phyloP scores from a whole-genome alignment of 2,329 filamentous ascomycete species.

The Colletotrichum sp. region DNA sequence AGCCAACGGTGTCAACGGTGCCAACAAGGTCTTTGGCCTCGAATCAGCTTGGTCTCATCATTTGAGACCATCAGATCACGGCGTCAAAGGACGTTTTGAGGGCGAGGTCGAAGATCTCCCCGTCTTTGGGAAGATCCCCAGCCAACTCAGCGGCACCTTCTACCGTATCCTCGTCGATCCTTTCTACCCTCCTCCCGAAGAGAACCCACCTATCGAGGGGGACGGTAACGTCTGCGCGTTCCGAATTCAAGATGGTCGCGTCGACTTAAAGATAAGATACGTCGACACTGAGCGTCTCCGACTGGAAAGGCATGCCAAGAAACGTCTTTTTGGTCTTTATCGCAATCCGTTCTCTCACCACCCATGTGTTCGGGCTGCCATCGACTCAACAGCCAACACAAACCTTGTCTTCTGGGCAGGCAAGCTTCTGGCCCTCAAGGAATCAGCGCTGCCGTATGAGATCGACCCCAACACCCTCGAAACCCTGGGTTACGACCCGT shows the following conservation, averaged over 20 bases:
- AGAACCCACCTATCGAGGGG: slow-evolving; percentile 22
- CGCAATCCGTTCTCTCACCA: slow-evolving; percentile 43
- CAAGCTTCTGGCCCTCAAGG: slow-evolving; percentile 52
- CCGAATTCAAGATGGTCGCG: slow-evolving; percentile 33
- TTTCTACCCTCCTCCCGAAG: background rate
- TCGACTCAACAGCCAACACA: slow-evolving; percentile 50
- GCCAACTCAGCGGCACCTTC: background rate
- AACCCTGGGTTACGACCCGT: slow-evolving; percentile 29
- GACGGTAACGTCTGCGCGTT: slow-evolving; percentile 44
- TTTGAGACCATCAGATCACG: background rate
- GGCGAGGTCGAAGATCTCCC: background rate
- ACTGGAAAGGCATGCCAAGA: slow-evolving; percentile 37
- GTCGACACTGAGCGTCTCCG: slow-evolving; percentile 44
- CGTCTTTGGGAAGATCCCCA: background rate
- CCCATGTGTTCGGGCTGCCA: slow-evolving; percentile 32
- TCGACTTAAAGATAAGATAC: slow-evolving; percentile 37
- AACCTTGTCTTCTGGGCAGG: slow-evolving; percentile 55
- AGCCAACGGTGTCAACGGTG: background rate
- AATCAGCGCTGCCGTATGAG: slow-evolving; percentile 46
- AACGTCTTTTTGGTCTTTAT: slow-evolving; percentile 38
- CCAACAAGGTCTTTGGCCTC: background rate
- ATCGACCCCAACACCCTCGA: slow-evolving; percentile 34
- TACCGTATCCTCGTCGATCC: background rate
- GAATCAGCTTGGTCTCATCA: background rate
- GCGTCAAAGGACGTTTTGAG: background rate